These are phyloP conservation scores for Gentiana straminea DNA, from an alignment of 257 asterid species.

Conservation along the genomic window DNA sequence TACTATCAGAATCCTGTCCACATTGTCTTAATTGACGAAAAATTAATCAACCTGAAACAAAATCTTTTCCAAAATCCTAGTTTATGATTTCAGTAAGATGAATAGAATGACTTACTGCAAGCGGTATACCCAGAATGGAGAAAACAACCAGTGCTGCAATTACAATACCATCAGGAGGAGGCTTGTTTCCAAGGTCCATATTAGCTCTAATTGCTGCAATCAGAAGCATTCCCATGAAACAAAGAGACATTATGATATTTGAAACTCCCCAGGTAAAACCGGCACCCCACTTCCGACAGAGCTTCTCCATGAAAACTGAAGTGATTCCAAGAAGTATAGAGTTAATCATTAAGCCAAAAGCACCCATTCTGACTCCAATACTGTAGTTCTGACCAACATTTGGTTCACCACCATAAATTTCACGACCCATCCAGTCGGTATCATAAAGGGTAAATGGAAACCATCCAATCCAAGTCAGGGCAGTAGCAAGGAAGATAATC, in stretches of 20 bases:
- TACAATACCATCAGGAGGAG: conserved; percentile 59
- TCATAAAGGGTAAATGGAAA: conserved; percentile 75
- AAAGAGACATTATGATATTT: conserved; percentile 51
- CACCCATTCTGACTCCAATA: conserved; percentile 78
- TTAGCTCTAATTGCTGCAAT: conserved; percentile 35
- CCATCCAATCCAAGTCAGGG: conserved; percentile 84
- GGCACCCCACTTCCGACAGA: conserved; percentile 80
- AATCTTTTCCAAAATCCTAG: too few relatives aligned
- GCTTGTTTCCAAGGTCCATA: conserved; percentile 29
- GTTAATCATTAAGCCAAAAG: conserved; percentile 70
- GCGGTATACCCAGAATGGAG: conserved; percentile 74
- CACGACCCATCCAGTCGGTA: conserved; percentile 96
- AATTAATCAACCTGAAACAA: neutral
- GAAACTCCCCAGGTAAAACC: conserved; percentile 90
- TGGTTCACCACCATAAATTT: conserved; percentile 81
- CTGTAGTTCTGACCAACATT: conserved; percentile 56
- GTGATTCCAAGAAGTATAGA: conserved; percentile 84
- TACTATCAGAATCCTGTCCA: too few relatives aligned
- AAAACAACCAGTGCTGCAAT: conserved; percentile 55
- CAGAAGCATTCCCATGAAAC: conserved; percentile 63
- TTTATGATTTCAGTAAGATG: conserved; percentile 6
- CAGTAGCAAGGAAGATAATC: conserved; percentile 67
- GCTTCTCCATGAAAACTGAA: conserved; percentile 77
- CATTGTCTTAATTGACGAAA: neutral
- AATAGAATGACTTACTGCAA: conserved; percentile 53